Evolutionary conservation across 176 grass and related monocot species (phyloP).

Genomic region (Carex littledalei): DNA sequence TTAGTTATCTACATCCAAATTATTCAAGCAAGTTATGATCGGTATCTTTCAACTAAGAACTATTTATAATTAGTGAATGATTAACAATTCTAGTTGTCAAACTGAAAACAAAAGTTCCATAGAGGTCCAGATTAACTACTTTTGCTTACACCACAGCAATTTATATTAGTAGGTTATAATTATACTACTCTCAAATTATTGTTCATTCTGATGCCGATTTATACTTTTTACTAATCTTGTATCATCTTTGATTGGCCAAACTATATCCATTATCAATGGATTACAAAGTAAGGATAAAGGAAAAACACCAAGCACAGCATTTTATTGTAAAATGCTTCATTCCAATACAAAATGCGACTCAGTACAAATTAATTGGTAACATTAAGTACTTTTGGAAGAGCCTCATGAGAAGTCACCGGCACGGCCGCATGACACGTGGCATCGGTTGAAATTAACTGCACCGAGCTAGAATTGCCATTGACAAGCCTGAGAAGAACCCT

Average conservation of each 20-base stretch:
- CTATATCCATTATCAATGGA: neutral
- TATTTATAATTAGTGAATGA: too few relatives aligned
- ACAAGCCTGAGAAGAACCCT: constrained; percentile 53
- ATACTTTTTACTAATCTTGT: neutral
- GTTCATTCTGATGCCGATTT: neutral
- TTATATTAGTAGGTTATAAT: too few relatives aligned
- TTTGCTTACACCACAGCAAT: too few relatives aligned
- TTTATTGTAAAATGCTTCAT: neutral
- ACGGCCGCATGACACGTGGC: constrained; percentile 26
- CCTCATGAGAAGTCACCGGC: constrained; percentile 22
- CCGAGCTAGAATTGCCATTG: neutral
- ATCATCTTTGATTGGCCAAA: neutral
- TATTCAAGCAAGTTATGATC: too few relatives aligned
- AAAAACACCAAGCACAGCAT: neutral
- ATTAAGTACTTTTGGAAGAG: constrained; percentile 36
- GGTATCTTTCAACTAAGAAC: too few relatives aligned
- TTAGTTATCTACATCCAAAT: too few relatives aligned
- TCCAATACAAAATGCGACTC: neutral
- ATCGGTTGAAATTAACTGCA: neutral
- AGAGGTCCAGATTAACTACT: too few relatives aligned
- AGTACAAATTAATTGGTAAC: constrained; percentile 25
- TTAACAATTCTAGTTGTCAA: too few relatives aligned
- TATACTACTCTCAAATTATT: neutral
- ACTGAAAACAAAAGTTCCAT: too few relatives aligned
- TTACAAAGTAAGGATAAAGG: neutral